A percentile compares a stretch with the other conserved stretches of the same genome.
Conservation (phyloP, 2,329 filamentous ascomycete species). For the Fusarium domesticum region DNA sequence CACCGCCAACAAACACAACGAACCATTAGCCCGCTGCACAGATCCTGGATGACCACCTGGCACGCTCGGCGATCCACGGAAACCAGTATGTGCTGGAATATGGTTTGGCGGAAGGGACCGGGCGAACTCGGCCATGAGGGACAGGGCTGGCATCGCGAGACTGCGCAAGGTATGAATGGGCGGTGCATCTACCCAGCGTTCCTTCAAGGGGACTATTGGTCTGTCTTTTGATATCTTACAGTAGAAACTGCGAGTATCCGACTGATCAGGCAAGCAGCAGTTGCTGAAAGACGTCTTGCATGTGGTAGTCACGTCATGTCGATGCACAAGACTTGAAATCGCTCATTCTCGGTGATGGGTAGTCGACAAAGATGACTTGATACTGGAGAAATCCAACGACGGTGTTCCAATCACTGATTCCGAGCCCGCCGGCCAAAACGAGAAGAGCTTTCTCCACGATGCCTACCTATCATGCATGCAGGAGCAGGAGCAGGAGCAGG, state of each 20-base stretch:
- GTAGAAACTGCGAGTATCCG: conserved; percentile 16
- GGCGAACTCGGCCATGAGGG: conserved; percentile 3
- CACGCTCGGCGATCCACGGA: conserved; percentile 18
- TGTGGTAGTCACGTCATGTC: conserved; percentile 21
- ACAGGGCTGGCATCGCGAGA: too few relatives aligned
- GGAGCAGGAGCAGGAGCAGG: too few relatives aligned
- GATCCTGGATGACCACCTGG: conserved; percentile 26
- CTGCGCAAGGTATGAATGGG: too few relatives aligned
- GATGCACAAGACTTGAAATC: conserved; percentile 13
- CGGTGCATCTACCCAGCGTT: conserved; percentile 17
- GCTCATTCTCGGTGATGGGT: too few relatives aligned
- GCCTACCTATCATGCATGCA: too few relatives aligned
- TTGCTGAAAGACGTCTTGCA: conserved; percentile 7
- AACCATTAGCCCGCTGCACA: conserved; percentile 19
- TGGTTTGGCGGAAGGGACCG: conserved; percentile 12
- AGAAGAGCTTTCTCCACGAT: too few relatives aligned
- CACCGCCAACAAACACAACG: conserved; percentile 25
- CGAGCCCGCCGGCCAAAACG: too few relatives aligned
- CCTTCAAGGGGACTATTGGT: conserved; percentile 13
- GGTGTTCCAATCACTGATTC: too few relatives aligned
- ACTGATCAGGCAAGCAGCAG: conserved; percentile 11
- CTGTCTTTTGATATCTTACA: conserved; percentile 10
- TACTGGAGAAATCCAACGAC: background rate
- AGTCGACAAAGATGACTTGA: background rate
- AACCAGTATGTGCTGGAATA: conserved; percentile 7